Conservation (phyloP, 1,284 basidiomycete species). For the Amylostereum areolatum region DNA sequence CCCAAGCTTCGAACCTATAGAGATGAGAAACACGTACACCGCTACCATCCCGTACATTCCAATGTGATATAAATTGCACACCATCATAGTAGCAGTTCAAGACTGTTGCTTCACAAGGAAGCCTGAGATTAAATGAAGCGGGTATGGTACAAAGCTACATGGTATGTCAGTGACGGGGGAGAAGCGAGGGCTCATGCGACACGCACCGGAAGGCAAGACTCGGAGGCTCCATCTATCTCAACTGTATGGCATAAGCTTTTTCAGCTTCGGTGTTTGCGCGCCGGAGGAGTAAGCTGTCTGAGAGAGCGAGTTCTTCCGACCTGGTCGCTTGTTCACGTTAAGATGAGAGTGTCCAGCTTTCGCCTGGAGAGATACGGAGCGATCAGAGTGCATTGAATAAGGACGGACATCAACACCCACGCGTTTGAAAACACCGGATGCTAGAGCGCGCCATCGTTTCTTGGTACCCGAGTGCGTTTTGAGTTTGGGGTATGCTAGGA, state of each 20-base stretch:
- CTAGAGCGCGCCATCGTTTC: conserved; percentile 70
- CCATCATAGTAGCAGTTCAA: too few relatives aligned
- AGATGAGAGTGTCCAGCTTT: conserved; percentile 66
- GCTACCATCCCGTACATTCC: too few relatives aligned
- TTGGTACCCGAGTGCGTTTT: conserved; percentile 78
- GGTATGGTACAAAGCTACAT: too few relatives aligned
- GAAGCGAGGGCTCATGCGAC: too few relatives aligned
- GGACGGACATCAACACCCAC: conserved; percentile 33
- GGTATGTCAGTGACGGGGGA: too few relatives aligned
- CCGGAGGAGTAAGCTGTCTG: conserved; percentile 59
- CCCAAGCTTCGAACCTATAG: conserved; percentile 1
- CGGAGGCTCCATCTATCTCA: too few relatives aligned
- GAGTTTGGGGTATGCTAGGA: conserved; percentile 43
- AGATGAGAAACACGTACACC: not conserved
- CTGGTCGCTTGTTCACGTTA: conserved; percentile 62
- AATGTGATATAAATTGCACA: too few relatives aligned
- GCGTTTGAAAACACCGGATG: conserved; percentile 71
- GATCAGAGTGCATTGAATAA: not conserved
- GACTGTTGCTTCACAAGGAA: too few relatives aligned
- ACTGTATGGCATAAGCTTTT: conserved; percentile 62
- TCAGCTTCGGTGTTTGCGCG: conserved; percentile 58
- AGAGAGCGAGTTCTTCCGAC: conserved; percentile 58
- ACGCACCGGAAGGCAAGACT: too few relatives aligned
- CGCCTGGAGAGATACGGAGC: conserved; percentile 36
- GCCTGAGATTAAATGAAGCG: too few relatives aligned